phyloP scores from a whole-genome alignment of 345 rosid species.

The Aegle marmelos region DNA sequence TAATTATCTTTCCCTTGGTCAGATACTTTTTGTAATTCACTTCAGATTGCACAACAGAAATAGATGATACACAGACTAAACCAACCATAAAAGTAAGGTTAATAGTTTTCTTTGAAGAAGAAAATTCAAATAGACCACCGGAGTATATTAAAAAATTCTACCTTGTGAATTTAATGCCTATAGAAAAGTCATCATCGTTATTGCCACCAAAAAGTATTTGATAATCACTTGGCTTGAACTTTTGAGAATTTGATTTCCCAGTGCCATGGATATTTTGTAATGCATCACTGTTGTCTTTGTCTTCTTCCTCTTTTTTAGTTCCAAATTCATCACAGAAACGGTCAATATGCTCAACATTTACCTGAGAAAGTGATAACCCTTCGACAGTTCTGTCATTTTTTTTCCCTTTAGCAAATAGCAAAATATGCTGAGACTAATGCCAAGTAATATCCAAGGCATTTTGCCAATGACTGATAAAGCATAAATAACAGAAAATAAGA shows the following conservation, averaged over 20 bases:
- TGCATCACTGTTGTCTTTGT: constrained; percentile 17
- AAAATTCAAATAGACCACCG: neutral
- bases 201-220: constrained; percentile 80
- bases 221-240: constrained; percentile 82
- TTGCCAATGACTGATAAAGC: constrained; percentile 8
- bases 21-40: neutral
- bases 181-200: constrained; percentile 67
- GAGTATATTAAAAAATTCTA: constrained; percentile 19
- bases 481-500: constrained; percentile 9
- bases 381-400: neutral
- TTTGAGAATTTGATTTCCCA: constrained; percentile 31
- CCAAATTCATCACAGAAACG: constrained; percentile 81
- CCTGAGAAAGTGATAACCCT: constrained; percentile 42
- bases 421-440: neutral
- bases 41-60: neutral
- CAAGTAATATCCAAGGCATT: neutral
- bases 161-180: constrained; percentile 95
- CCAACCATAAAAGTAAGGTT: neutral
- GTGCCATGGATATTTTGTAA: constrained; percentile 18
- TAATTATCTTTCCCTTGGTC: neutral
- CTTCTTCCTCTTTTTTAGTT: constrained; percentile 44
- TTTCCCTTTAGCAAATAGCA: neutral
- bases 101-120: neutral
- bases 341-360: constrained; percentile 70
- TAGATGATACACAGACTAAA: neutral